phyloP scores from a whole-genome alignment of 495 filamentous ascomycete genomes.

The Friedmanniomyces endolithicus region DNA sequence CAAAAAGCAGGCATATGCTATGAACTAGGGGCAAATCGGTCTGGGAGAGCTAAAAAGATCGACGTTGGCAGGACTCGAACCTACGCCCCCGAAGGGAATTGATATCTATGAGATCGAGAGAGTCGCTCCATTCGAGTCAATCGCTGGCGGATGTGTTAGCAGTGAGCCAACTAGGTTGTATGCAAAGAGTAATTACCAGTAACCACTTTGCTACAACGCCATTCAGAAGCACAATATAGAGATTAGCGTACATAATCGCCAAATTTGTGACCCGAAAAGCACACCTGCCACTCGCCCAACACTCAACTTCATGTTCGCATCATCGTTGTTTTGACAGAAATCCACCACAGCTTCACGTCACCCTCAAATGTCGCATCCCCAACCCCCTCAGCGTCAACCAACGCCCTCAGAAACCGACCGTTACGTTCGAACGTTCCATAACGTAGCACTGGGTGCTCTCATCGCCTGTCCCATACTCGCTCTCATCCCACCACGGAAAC shows the following conservation, averaged over 20 bases:
- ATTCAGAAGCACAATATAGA: not conserved
- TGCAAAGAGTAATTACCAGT: not conserved
- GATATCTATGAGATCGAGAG: not conserved
- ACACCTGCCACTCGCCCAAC: no score
- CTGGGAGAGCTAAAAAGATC: not conserved
- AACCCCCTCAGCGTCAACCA: slow-evolving; percentile 17
- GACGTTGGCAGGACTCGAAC: slow-evolving; percentile 17
- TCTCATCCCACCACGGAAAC: slow-evolving; percentile 65
- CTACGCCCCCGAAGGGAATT: slow-evolving; percentile 18
- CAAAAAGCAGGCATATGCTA: not conserved
- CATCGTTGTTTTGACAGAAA: no score
- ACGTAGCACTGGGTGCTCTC: slow-evolving; percentile 49
- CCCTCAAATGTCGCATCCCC: slow-evolving; percentile 16
- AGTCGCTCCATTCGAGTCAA: slow-evolving; percentile 12
- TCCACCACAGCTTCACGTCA: not conserved
- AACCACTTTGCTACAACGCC: slow-evolving; percentile 16
- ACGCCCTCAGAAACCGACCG: slow-evolving; percentile 15
- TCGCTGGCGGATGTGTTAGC: not conserved
- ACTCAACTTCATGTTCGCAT: no score
- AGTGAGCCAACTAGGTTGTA: not conserved
- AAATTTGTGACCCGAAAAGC: no score
- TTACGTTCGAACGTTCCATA: slow-evolving; percentile 45
- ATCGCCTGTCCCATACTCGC: slow-evolving; percentile 58
- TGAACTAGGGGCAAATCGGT: not conserved
- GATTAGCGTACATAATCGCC: not conserved